Base-by-base conservation (phyloP, 306 rosid genomes). In the Quercus agrifolia region DNA sequence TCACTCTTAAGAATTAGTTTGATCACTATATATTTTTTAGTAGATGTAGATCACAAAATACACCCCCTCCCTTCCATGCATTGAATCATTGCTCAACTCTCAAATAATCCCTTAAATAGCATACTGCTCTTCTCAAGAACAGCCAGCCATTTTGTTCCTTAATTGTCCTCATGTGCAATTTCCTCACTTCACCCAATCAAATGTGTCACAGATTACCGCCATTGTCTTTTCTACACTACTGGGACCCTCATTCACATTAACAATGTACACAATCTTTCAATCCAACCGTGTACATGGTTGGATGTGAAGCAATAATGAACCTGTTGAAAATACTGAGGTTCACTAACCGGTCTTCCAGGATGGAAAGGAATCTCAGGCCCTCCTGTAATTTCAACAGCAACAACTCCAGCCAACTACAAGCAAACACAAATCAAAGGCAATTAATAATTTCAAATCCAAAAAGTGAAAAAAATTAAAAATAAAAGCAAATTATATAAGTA, bases 351-450 rank as follows among this genome's bases (percentile, higher is more conserved):
- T 79, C 92, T 81, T 41, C 94, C 90, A 1, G 94, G 92, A 56
- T 86, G 92, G 83, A 90, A 88, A 63, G 85, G 89, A 49, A 88
- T 74, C 41, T 85, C 90, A 2, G 94, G 94, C n/a, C 94, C 92
- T 73, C 92, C 94, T 3, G 92, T 83, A 58, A 90, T 76, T 78
- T 88, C 94, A 17, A 88, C 86, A 0, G 92, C 92, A 75, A 90
- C 87, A 73, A 86, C 89, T 63, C 94, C 90, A 63, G 90, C 92
- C 83, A 90, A 80, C 94, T 90, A 61, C 25, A 64, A 18, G 51
- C 18, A 30, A 67, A 46, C 66, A 75, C 27, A 21, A 56, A 14
- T 14, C 21, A 25, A 44, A 9, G 49, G 49, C 23, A 82, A 20
- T 68, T 41, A 28, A 13, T 31, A 73, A 62, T 6, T 21, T 71